phyloP scores from a whole-genome alignment of 2,329 filamentous ascomycete species.

The Colletotrichum sp. region DNA sequence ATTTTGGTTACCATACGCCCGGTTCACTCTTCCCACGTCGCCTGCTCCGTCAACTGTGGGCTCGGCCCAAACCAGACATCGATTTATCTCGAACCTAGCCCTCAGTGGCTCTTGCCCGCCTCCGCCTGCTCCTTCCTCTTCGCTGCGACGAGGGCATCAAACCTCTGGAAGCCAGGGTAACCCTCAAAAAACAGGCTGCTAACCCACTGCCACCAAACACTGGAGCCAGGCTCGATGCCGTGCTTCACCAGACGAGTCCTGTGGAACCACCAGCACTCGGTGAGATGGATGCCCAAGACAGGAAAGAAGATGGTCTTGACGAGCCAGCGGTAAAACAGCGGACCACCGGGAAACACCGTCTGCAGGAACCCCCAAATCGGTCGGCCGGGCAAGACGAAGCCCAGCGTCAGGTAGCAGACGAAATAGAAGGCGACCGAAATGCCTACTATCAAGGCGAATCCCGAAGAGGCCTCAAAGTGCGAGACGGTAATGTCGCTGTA shows the following conservation, averaged over 20 bases:
- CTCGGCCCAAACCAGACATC: neutral
- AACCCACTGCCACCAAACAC: conserved; percentile 63
- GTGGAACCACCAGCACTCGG: conserved; percentile 65
- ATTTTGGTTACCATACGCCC: neutral
- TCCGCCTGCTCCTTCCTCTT: conserved; percentile 45
- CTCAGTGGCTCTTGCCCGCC: conserved; percentile 44
- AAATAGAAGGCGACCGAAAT: conserved; percentile 60
- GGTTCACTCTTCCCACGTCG: neutral
- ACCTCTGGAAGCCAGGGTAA: conserved; percentile 50
- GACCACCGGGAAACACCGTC: conserved; percentile 60
- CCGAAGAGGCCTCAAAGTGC: conserved; percentile 44
- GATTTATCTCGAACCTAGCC: neutral
- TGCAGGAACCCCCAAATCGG: conserved; percentile 55
- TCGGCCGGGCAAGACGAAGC: conserved; percentile 59
- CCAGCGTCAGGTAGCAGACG: conserved; percentile 49
- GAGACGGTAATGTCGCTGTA: conserved; percentile 53
- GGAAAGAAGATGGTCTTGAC: conserved; percentile 63
- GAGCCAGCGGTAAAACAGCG: conserved; percentile 61
- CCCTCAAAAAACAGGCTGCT: conserved; percentile 61
- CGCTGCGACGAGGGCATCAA: conserved; percentile 52
- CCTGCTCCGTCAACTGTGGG: neutral
- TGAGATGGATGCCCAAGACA: conserved; percentile 68
- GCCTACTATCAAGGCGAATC: conserved; percentile 59
- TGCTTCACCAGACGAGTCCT: conserved; percentile 50
- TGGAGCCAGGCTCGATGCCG: conserved; percentile 48